Conservation (phyloP, 2,329 filamentous ascomycete genomes). For the Pseudonectria buxi region DNA sequence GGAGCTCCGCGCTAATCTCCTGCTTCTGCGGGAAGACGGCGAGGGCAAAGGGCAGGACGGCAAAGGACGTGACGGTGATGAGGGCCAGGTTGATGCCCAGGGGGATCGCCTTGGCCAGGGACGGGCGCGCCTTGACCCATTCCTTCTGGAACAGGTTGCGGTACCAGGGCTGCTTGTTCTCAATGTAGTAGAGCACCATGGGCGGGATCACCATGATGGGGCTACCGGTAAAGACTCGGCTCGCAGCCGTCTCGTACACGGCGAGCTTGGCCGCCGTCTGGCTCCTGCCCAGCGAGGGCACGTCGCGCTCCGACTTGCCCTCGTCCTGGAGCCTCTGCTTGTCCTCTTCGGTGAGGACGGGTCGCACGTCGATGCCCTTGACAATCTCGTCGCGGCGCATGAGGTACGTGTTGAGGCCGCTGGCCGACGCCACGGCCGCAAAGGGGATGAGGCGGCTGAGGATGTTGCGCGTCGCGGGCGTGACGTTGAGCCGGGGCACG, state of each 20-base stretch:
- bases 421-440: conserved; percentile 86
- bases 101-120: conserved; percentile 48
- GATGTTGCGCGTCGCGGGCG: conserved; percentile 67
- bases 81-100: conserved; percentile 79
- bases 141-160: conserved; percentile 48
- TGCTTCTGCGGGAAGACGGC: conserved; percentile 91
- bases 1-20: conserved; percentile 62
- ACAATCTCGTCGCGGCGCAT: conserved; percentile 97
- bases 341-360: conserved; percentile 65
- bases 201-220: conserved; percentile 97
- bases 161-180: conserved; percentile 43
- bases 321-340: conserved; percentile 49
- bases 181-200: conserved; percentile 74
- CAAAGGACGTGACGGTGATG: conserved; percentile 79
- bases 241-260: conserved; percentile 87
- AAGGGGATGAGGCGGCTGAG: conserved; percentile 90
- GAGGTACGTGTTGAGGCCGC: conserved; percentile 89
- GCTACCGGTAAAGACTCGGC: conserved; percentile 85
- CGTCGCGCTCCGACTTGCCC: conserved; percentile 57
- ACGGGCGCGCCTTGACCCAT: conserved; percentile 73
- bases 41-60: conserved; percentile 81
- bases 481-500: conserved; percentile 77
- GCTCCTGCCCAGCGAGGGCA: conserved; percentile 74
- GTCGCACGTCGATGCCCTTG: conserved; percentile 86
- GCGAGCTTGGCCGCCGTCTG: conserved; percentile 82